phyloP scores from a whole-genome alignment of 179 eudicot species.

The Beta macrorhiza region DNA sequence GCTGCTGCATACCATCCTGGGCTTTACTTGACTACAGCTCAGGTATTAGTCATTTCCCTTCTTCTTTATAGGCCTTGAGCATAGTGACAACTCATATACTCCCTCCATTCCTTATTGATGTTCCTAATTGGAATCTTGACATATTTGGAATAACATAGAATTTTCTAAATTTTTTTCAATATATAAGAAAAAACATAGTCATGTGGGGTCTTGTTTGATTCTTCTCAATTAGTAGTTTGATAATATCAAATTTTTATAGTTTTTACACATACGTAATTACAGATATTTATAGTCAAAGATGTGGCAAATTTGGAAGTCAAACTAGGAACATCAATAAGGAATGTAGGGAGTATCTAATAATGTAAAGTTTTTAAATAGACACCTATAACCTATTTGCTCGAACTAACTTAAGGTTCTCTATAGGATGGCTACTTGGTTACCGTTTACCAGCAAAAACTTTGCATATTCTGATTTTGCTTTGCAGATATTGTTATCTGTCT shows the following conservation, averaged over 20 bases:
- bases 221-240: too few species aligned
- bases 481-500: neutral
- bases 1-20: conserved; percentile 86
- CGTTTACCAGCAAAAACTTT: neutral
- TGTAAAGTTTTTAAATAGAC: neutral
- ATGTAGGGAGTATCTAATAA: too few species aligned
- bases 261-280: too few species aligned
- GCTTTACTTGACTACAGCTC: conserved; percentile 80
- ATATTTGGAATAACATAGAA: too few species aligned
- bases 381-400: neutral
- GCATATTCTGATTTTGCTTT: neutral
- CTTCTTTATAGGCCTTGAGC: neutral
- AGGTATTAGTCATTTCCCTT: conserved; percentile 45
- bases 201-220: too few species aligned
- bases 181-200: too few species aligned
- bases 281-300: too few species aligned
- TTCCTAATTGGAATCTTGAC: too few species aligned
- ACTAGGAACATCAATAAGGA: too few species aligned
- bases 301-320: too few species aligned
- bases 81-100: neutral
- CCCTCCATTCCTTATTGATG: neutral
- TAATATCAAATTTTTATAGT: too few species aligned
- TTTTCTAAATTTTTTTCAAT: too few species aligned
- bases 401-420: neutral
- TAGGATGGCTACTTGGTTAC: neutral